Evolutionary conservation across 805 yeast genomes (phyloP).

Genomic region (Zygosaccharomyces kombuchaensis): DNA sequence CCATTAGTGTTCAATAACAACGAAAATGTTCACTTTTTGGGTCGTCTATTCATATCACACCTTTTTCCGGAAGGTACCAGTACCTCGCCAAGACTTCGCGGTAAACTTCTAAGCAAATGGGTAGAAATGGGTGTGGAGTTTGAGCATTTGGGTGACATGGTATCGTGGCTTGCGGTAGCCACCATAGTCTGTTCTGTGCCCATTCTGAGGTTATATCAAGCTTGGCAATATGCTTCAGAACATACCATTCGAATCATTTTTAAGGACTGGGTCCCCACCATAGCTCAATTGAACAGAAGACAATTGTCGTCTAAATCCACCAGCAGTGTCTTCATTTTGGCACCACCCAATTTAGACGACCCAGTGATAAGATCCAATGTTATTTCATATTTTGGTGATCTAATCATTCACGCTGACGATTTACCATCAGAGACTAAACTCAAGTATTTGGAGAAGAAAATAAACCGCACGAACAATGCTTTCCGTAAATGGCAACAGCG

Average conservation of each 20-base stretch:
- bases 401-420: constrained; percentile 45
- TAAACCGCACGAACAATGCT: constrained; percentile 65
- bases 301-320: constrained; percentile 54
- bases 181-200: constrained; percentile 80
- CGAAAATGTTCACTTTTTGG: constrained; percentile 69
- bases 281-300: constrained; percentile 80
- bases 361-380: constrained; percentile 70
- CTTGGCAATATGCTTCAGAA: constrained; percentile 71
- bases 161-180: constrained; percentile 89
- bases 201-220: constrained; percentile 60
- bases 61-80: constrained; percentile 41
- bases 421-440: constrained; percentile 27
- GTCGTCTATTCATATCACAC: constrained; percentile 65
- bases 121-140: constrained; percentile 73
- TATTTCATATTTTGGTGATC: constrained; percentile 88
- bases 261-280: constrained; percentile 89
- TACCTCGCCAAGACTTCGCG: constrained; percentile 41
- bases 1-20: constrained; percentile 73
- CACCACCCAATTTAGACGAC: constrained; percentile 83
- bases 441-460: constrained; percentile 55
- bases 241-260: constrained; percentile 56
- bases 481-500: constrained; percentile 82
- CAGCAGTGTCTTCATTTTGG: constrained; percentile 59
- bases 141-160: constrained; percentile 84
- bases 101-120: constrained; percentile 73